These are phyloP conservation scores for Aspergillus fumigatus DNA, from an alignment of 2,329 filamentous ascomycete genomes.

Conservation along the genomic window DNA sequence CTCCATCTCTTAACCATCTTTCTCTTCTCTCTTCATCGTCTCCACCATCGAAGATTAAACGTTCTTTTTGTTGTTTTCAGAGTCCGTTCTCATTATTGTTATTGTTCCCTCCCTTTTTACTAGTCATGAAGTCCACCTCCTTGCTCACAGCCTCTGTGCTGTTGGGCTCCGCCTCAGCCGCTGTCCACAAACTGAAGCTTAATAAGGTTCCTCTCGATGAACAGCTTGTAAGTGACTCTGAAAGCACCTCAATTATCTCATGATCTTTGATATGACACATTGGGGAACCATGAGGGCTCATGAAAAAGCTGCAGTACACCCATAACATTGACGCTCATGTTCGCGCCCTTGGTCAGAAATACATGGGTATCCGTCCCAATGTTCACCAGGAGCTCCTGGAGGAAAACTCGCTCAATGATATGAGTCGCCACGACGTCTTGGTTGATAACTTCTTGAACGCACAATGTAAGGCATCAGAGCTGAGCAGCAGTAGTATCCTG, in stretches of 20 bases:
- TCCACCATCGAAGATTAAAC: conserved; percentile 11
- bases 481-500: background rate
- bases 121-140: conserved; percentile 77
- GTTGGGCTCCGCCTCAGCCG: conserved; percentile 77
- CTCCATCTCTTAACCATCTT: conserved; percentile 20
- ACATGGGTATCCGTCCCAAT: conserved; percentile 76
- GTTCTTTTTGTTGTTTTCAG: conserved; percentile 6
- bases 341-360: conserved; percentile 86
- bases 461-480: conserved; percentile 66
- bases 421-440: conserved; percentile 72
- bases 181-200: conserved; percentile 93
- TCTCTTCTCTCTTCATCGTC: conserved; percentile 18
- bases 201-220: conserved; percentile 92
- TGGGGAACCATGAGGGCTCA: background rate
- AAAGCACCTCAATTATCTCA: background rate
- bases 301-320: conserved; percentile 54
- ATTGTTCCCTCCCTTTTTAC: conserved; percentile 5
- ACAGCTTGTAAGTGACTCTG: conserved; percentile 68
- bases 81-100: background rate
- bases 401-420: conserved; percentile 61
- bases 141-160: conserved; percentile 74
- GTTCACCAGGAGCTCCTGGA: conserved; percentile 73
- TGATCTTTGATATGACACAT: background rate
- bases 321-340: conserved; percentile 78
- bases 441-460: conserved; percentile 98